Evolutionary conservation across 1,139 yeast species (phyloP), one percentile per base, ranked within the genome.

Genomic region (Arxiozyma slooffiae): DNA sequence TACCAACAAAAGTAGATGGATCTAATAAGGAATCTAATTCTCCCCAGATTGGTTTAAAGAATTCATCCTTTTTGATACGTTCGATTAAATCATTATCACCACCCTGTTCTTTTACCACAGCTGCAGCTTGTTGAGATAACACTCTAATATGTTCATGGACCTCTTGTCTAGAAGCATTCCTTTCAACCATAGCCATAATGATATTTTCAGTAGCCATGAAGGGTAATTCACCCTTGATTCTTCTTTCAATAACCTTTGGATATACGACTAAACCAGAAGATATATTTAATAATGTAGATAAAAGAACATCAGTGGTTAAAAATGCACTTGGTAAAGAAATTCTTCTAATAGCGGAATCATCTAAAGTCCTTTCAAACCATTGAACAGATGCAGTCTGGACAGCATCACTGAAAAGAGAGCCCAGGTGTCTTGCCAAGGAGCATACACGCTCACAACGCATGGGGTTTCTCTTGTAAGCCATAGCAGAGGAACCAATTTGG

Each of bases 381-480:
- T 94, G 99, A 46, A 94, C 97, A 39, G 96, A 84, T 14, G 97
- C 95, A 50, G 98, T 92, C 72, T 89, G 94, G 60, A 92, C 84
- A 49, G 97, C 95, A 70, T 92, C 97, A 67, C 78, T 88, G 74
- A 85, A 85, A 62, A 89, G 76, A 21, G 96, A 85, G 60, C 96
- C 96, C 71, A 92, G 72, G 71, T 92, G 97, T 76, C 98, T 86
- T 26, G 97, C 81, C 60, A 94, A 78, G 24, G 98, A 92, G 74
- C 99, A 92, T 54, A 92, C 97, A 70, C 99, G 84, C 75, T 92
- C 99, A 67, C 94, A 85, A 76, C 99, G 85, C 99, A 92, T 92
- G 70, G 99, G 99, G 76, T 92, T 92, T 75, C 99, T 86, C 80
- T 92, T 92, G 77, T 92, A 92, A 30, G 99, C 99, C 99, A 92